These are phyloP conservation scores for Trypanosomatidae sp. DNA, from an alignment of 208 protist species.

Conservation along the genomic window DNA sequence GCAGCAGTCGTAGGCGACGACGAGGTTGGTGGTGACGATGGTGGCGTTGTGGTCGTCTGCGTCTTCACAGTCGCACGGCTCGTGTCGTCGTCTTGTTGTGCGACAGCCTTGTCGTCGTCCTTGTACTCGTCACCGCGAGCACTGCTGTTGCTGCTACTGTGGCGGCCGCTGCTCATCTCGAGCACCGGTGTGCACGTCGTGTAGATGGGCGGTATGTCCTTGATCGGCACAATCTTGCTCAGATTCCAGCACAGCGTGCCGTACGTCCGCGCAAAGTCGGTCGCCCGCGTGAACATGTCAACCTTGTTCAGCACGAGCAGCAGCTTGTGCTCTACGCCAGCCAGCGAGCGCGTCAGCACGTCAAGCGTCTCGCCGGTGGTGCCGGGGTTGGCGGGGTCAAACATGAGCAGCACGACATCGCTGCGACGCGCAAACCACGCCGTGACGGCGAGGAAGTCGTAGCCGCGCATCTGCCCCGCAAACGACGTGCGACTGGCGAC, in stretches of 20 bases:
- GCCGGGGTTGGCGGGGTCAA: conserved; percentile 79
- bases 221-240: conserved; percentile 77
- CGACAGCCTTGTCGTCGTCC: no score
- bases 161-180: no score
- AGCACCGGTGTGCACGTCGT: conserved; percentile 59
- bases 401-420: conserved; percentile 87
- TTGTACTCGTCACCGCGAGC: no score
- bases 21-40: no score
- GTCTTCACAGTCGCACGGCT: no score
- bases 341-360: conserved; percentile 76
- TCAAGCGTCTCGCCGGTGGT: conserved; percentile 88
- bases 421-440: conserved; percentile 82
- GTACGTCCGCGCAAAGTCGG: conserved; percentile 83
- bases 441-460: conserved; percentile 76
- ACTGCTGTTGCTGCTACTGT: no score
- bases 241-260: conserved; percentile 89
- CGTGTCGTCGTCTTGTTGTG: no score
- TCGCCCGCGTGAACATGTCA: conserved; percentile 67
- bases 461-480: conserved; percentile 54
- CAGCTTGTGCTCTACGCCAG: conserved; percentile 82
- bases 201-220: conserved; percentile 88
- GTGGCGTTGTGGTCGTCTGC: no score
- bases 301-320: conserved; percentile 85
- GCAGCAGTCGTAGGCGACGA: no score
- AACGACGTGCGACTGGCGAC: conserved; percentile 12